Evolutionary conservation across 2,329 filamentous ascomycete genomes (phyloP), one percentile per base, ranked within the genome.

Genomic region (Cytospora paraplurivora): DNA sequence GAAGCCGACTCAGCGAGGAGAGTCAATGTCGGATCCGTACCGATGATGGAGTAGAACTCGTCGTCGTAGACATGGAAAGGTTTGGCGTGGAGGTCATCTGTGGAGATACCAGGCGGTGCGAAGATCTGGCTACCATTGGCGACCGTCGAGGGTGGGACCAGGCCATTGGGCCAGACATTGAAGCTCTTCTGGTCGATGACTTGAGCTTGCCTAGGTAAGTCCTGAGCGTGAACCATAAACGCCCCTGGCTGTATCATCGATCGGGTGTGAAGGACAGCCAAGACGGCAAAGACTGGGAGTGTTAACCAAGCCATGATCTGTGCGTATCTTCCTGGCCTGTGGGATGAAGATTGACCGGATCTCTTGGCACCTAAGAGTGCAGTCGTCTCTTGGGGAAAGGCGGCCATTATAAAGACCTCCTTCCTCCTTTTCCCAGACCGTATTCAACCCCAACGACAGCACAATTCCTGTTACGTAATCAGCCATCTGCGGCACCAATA

Each of bases 31-130:
- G 83, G 82, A 47, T 79, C 73, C 0, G 69, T 38, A 5, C 83
- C 83, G 21, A 86, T 77, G 8, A 86, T 74, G 33, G 79, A 73
- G 56, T 76, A 74, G 62, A 86, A 86, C 19, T 79, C 80, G 0
- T 78, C 71, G 55, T 85, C 79, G 67, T 83, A 85, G 62, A 84
- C 72, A 62, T 81, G 76, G 66, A 78, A 78, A 11, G 77, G 75
- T 68, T 73, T 78, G 21, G 72, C 74, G 1, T 65, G 61, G 1
- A 81, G 73, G 10, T 72, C 75, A 17, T 76, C 73, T 10, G 73
- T 61, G 0, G 75, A 76, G 32, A 76, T 71, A 1, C 79, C 79
- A 0, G 80, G 79, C n/a, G 79, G 81, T 21, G 78, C 64, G 66
- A 81, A 81, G 12, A 72, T 66, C 74, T 79, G 55, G 0, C 17